phyloP scores from a whole-genome alignment of 805 yeast genomes.

The Yamadazyma ubonensis region DNA sequence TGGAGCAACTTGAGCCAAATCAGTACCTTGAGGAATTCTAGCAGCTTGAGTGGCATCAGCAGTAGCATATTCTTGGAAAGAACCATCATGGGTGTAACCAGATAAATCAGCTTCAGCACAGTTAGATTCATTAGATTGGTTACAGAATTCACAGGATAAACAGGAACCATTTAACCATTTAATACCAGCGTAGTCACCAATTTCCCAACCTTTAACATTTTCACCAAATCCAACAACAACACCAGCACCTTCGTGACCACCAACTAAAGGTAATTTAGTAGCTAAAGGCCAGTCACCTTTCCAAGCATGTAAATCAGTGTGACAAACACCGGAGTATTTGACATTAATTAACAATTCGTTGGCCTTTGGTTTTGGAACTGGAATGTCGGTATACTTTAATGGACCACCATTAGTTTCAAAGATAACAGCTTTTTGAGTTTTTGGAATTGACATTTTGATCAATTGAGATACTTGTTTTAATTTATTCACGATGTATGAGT shows the following conservation, averaged over 20 bases:
- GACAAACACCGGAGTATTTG: constrained; percentile 48
- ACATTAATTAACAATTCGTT: constrained; percentile 43
- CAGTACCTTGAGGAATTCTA: constrained; percentile 53
- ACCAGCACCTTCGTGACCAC: constrained; percentile 52
- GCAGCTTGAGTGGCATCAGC: constrained; percentile 68
- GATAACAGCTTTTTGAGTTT: constrained; percentile 43
- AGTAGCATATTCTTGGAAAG: constrained; percentile 66
- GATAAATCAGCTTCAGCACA: constrained; percentile 68
- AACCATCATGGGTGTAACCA: constrained; percentile 74
- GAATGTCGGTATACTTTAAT: constrained; percentile 39
- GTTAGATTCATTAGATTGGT: constrained; percentile 44
- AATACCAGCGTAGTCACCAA: constrained; percentile 45
- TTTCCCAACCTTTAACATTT: constrained; percentile 42
- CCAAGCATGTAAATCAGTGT: constrained; percentile 49
- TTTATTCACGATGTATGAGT: constrained; percentile 5
- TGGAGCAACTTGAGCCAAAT: constrained; percentile 58
- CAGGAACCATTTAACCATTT: constrained; percentile 50
- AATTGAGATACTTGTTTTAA: constrained; percentile 6
- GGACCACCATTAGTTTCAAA: constrained; percentile 45
- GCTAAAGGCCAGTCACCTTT: constrained; percentile 48
- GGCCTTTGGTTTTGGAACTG: constrained; percentile 43
- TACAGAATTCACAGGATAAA: constrained; percentile 42
- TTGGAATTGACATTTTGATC: constrained; percentile 29
- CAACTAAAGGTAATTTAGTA: constrained; percentile 46
- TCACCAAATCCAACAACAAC: constrained; percentile 43